Conservation (phyloP, 805 yeast genomes). For the Pichia sporocuriosa region DNA sequence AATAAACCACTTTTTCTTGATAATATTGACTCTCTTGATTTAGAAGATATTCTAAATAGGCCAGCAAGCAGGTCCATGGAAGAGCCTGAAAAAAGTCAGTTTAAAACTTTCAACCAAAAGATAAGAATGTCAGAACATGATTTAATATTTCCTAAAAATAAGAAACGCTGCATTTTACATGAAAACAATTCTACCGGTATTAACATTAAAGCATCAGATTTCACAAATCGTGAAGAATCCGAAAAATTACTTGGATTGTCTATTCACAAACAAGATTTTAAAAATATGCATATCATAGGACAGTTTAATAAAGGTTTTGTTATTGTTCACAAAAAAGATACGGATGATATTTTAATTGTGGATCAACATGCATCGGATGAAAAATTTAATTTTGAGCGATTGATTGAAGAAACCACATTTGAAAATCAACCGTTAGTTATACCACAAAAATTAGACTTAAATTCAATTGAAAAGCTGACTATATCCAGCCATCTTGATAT, state of each 20-base stretch:
- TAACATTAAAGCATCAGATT: constrained; percentile 30
- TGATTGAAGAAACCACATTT: constrained; percentile 50
- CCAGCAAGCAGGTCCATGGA: neutral
- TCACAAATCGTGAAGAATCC: constrained; percentile 42
- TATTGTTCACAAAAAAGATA: constrained; percentile 49
- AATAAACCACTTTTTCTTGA: too few relatives aligned
- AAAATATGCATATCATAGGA: constrained; percentile 73
- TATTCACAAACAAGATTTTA: constrained; percentile 67
- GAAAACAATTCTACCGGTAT: neutral
- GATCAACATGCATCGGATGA: constrained; percentile 99
- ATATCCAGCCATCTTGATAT: constrained; percentile 53
- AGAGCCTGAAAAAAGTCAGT: neutral
- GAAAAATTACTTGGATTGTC: constrained; percentile 53
- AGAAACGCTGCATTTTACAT: neutral
- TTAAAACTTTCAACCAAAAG: neutral
- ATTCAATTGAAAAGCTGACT: constrained; percentile 69
- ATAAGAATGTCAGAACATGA: neutral
- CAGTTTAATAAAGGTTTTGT: constrained; percentile 96
- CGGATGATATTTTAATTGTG: constrained; percentile 68
- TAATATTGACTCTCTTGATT: neutral
- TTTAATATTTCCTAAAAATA: constrained; percentile 2
- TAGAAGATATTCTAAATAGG: neutral
- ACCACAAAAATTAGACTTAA: constrained; percentile 53
- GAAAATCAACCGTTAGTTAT: constrained; percentile 65
- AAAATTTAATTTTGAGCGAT: constrained; percentile 77